Base-by-base conservation (phyloP, 495 filamentous ascomycete genomes). In the Neurospora sp. region DNA sequence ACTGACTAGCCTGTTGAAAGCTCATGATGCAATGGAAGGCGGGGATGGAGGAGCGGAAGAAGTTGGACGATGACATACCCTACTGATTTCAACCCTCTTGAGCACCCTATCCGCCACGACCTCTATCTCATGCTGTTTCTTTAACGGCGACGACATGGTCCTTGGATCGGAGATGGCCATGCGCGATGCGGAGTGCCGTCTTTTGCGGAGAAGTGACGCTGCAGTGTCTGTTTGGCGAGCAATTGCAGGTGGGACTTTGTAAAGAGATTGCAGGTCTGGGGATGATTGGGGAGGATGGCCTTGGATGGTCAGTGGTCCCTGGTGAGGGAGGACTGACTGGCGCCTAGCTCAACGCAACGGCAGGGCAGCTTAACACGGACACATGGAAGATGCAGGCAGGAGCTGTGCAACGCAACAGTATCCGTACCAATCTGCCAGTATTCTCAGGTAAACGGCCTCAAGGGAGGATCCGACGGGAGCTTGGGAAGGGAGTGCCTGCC, bases 21-120 rank as follows among this genome's bases (percentile, higher is more conserved):
- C 31, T 41, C 14, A 54, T 39, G 44, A 27, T 39, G 14, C 27
- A n/a, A 62, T 75, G 74, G 71, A 71, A 76, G 69, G 70, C 20
- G 39, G 31, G 44, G 23, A 70, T 60, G 18, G 31, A 38, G 23
- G 60, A 23, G 46, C 31, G 16, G 46, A 72, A 73, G 18, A 11
- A 31, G 49, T 14, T 31, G 49, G 49, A 62, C 23, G 54, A 62
- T 35, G 54, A 54, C 76, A 73, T 86, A 97, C 94, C 90, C 95
- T 95, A 79, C 93, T 92, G 76, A 97, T 90, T 84, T 93, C 90
- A 44, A 90, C 90, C 83, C 92, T 84, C 82, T 90, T 87, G 73
- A 93, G 81, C 70, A 94, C 91, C 82, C 88, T 88, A 76, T 86
- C 90, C 12, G 89, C 91, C 46, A 93, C 91, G 78, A 86, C 88